A percentile compares a stretch with the other conserved stretches of the same genome.
phyloP scores from a whole-genome alignment of 257 asterid genomes.

The Solanum acaule region DNA sequence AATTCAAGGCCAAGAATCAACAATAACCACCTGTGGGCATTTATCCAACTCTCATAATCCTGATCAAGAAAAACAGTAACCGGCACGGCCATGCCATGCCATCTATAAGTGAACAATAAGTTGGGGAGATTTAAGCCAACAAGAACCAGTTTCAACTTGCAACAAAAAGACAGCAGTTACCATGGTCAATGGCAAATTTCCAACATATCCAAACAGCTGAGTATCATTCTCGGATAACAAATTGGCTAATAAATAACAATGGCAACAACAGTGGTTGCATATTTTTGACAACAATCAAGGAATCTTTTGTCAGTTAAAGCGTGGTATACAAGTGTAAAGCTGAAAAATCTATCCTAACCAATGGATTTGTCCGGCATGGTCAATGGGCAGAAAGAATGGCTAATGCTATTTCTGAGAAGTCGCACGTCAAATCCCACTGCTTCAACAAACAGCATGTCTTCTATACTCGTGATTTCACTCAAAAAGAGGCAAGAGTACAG shows the following conservation, averaged over 20 bases:
- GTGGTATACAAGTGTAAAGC: neutral
- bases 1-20: neutral
- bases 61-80: neutral
- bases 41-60: neutral
- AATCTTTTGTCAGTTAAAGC: neutral
- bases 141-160: neutral
- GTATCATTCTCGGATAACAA: neutral
- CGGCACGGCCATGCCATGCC: neutral
- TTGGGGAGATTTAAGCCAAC: neutral
- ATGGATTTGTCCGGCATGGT: conserved; percentile 1
- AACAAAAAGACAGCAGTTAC: neutral
- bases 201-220: neutral
- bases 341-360: neutral
- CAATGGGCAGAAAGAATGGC: conserved; percentile 15
- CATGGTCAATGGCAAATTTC: neutral
- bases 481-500: conserved; percentile 31
- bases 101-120: neutral
- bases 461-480: conserved; percentile 10
- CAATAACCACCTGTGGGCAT: neutral
- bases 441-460: conserved; percentile 4
- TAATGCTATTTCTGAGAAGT: neutral
- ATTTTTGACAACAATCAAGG: neutral
- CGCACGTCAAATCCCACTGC: conserved; percentile 4
- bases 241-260: neutral
- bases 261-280: neutral